Evolutionary conservation across 306 rosid species (phyloP).

Genomic region (Lupinus albus): DNA sequence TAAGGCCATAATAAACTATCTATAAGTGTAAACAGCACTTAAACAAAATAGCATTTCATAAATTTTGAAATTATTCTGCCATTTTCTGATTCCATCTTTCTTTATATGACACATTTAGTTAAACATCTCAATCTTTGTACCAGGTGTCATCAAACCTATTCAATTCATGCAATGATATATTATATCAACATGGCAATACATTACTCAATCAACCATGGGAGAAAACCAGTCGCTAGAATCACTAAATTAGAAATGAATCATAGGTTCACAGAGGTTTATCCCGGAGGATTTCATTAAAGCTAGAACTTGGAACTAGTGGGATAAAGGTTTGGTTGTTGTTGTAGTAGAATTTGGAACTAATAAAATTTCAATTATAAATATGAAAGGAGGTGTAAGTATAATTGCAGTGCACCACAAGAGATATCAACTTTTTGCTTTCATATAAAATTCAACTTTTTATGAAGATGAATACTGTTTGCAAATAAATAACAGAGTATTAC

Average conservation of each 20-base stretch:
- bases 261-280: background rate
- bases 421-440: background rate
- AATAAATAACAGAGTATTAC: background rate
- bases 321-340: no score
- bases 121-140: background rate
- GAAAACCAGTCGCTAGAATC: background rate
- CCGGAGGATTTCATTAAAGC: constrained; percentile 1
- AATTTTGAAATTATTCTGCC: background rate
- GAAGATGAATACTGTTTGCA: background rate
- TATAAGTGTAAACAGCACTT: background rate
- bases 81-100: background rate
- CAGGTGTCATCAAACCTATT: constrained; percentile 7
- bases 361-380: constrained; percentile 23
- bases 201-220: constrained; percentile 10
- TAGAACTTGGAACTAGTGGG: background rate
- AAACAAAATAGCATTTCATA: constrained; percentile 18
- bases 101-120: background rate
- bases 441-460: background rate
- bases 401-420: background rate
- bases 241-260: constrained; percentile 2
- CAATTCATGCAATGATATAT: constrained; percentile 2
- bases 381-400: background rate
- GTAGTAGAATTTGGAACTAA: background rate
- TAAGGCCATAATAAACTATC: constrained; percentile 4
- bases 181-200: background rate